Conservation (phyloP, 225 moss, liverwort and hornwort species). For the Straminergon stramineum region DNA sequence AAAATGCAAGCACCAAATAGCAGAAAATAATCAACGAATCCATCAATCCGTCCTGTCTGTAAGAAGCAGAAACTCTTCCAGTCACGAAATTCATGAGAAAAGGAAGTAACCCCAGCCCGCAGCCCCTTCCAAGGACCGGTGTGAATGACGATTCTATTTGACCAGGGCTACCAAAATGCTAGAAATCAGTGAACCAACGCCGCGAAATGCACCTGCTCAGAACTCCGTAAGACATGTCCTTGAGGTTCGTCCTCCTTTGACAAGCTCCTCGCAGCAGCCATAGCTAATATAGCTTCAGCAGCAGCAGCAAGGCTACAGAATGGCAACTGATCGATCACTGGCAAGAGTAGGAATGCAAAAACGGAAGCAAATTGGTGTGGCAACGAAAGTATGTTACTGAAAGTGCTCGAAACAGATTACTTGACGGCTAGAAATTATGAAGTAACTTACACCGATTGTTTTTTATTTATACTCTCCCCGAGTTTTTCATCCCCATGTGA, state of each 20-base stretch:
- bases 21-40: neutral
- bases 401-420: neutral
- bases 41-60: neutral
- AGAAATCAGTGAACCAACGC: neutral
- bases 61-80: neutral
- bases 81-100: neutral
- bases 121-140: too few species aligned
- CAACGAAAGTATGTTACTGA: neutral
- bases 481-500: neutral
- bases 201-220: neutral
- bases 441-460: too few species aligned
- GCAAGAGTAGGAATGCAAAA: neutral
- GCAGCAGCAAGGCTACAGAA: neutral
- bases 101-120: too few species aligned
- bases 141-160: neutral
- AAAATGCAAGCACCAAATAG: neutral
- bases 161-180: neutral
- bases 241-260: neutral
- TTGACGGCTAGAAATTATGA: neutral
- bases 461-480: too few species aligned
- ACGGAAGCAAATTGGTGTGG: neutral
- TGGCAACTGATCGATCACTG: neutral
- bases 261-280: neutral
- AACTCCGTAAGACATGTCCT: neutral
- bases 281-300: neutral